Percentiles rank a stretch among this genome's conserved stretches.
These are phyloP conservation scores for Sesbania bispinosa DNA, from an alignment of 306 rosid genomes.

Conservation along the genomic window DNA sequence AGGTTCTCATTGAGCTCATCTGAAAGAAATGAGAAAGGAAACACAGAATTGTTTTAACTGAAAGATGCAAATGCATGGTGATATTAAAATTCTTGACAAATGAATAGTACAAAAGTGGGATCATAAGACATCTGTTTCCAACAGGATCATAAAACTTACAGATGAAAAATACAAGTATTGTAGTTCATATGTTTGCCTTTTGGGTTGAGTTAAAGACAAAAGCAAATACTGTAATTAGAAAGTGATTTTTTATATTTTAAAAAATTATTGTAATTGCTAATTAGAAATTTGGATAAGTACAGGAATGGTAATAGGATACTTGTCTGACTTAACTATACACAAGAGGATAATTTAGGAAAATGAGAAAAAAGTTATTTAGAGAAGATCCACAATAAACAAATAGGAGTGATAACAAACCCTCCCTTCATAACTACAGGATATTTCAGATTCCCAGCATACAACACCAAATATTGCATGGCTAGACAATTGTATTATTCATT, in stretches of 20 bases:
- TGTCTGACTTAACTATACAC: neutral
- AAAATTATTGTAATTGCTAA: neutral
- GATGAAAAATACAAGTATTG: neutral
- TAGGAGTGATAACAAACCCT: neutral
- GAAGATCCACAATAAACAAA: neutral
- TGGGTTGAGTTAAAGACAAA: neutral
- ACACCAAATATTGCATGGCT: neutral
- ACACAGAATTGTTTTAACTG: neutral
- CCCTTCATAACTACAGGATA: neutral
- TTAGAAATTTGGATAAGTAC: neutral
- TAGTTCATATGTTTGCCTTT: neutral
- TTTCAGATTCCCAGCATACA: neutral
- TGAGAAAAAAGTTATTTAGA: neutral
- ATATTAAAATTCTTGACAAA: neutral
- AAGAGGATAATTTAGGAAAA: neutral
- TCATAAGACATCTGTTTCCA: neutral
- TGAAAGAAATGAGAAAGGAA: neutral
- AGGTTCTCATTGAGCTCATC: neutral
- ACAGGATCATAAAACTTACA: neutral
- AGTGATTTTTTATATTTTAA: neutral
- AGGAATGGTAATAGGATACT: neutral
- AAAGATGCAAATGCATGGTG: neutral
- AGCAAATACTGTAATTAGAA: neutral
- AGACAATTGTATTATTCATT: neutral
- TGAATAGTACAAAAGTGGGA: neutral